Percentiles rank a stretch among this genome's conserved stretches.
phyloP scores from a whole-genome alignment of 2,329 filamentous ascomycete species.

The Trichoderma brevicompactum region DNA sequence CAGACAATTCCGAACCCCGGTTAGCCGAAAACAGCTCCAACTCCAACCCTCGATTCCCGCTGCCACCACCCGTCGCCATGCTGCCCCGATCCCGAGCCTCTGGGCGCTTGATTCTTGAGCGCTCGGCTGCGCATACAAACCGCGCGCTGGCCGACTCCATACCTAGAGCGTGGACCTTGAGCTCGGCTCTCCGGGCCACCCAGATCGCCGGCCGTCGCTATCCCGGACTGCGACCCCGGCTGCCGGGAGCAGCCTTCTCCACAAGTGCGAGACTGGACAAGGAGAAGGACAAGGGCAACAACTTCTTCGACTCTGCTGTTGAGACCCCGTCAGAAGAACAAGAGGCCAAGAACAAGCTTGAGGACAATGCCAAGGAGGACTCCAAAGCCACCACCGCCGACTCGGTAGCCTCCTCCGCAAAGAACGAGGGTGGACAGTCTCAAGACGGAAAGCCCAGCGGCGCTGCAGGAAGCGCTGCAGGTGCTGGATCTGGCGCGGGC shows the following conservation, averaged over 20 bases:
- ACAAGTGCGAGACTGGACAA: conserved; percentile 43
- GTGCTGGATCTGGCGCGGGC: conserved; percentile 52
- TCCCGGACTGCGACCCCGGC: conserved; percentile 37
- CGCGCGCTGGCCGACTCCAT: conserved; percentile 35
- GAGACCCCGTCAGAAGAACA: conserved; percentile 55
- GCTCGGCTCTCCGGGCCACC: conserved; percentile 37
- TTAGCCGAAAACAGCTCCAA: neutral
- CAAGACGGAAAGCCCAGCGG: conserved; percentile 57
- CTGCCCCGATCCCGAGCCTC: conserved; percentile 49
- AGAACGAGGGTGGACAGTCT: conserved; percentile 45
- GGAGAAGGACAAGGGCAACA: conserved; percentile 49
- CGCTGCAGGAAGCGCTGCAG: conserved; percentile 56
- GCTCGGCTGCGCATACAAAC: conserved; percentile 38
- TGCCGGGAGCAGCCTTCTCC: conserved; percentile 43
- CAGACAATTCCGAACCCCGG: too few species aligned
- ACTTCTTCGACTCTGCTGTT: conserved; percentile 56
- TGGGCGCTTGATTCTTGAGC: conserved; percentile 47
- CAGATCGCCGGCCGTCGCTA: conserved; percentile 43
- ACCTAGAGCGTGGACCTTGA: conserved; percentile 38
- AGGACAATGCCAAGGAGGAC: conserved; percentile 54
- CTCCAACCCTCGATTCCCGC: neutral
- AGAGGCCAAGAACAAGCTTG: conserved; percentile 56
- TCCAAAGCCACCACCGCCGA: conserved; percentile 48
- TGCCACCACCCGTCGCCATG: conserved; percentile 39
- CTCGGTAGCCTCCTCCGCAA: conserved; percentile 47